Evolutionary conservation across 176 grass and related monocot species (phyloP), one percentile per base, ranked within the genome.

Genomic region (Carex kokanica): DNA sequence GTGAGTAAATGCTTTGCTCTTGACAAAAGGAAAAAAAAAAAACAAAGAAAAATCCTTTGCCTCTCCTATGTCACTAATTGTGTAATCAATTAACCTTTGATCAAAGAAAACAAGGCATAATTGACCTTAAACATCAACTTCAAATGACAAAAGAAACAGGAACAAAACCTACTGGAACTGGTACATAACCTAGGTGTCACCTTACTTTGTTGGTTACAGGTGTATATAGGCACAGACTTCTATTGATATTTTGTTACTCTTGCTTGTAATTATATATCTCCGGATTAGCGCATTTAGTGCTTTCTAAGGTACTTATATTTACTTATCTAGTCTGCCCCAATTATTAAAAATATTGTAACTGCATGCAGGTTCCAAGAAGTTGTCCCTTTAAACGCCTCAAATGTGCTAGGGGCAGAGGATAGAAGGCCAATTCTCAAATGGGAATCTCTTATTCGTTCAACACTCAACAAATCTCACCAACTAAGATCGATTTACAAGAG

Each of bases 361-460:
- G 11, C 41, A 51, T 86, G 20, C 81, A 94, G 89, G n/a, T 94
- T 91, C 64, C 92, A 94, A 64, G 92, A 94, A 84, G 89, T 91
- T 45, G 89, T 94, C 52, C 89, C 92, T 36, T 86, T 91, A 78
- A 94, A 87, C 0, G 85, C 87, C 10, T 87, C 84, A 21, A 94
- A 94, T 90, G 89, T 94, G 32, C 78, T 94, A 27, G 92, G 92
- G 27, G 77, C 84, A 41, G 89, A 94, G 38, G 89, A 91, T 60
- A 88, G 40, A 71, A 89, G 83, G 65, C 87, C 89, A 84, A 91
- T 91, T 85, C 74, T 52, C 6, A 91, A 91, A 85, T 91, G 89
- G 89, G 92, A 94, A 72, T 78, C 49, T 25, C 79, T 89, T 29
- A 94, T 94, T 49, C 84, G 91, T 64, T 84, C 71, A 77, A 87